Percentiles rank a stretch among this genome's conserved stretches.
phyloP scores from a whole-genome alignment of 805 yeast species.

The Metschnikowia cerradonensis region DNA sequence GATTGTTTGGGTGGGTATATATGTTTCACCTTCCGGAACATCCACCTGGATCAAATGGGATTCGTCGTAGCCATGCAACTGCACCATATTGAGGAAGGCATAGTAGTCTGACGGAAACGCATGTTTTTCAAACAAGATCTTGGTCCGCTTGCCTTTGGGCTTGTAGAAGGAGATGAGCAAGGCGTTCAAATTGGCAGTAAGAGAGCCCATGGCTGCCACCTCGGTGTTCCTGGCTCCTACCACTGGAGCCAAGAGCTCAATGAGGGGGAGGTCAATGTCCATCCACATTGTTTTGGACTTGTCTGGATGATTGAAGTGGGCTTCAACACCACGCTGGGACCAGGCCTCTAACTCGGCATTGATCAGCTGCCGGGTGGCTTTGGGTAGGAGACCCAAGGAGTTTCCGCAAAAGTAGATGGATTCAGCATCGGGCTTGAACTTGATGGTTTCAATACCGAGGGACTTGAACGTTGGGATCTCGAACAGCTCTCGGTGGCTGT shows the following conservation, averaged over 20 bases:
- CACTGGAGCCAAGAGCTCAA: constrained; percentile 63
- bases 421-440: constrained; percentile 13
- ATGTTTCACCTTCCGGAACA: constrained; percentile 57
- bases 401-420: constrained; percentile 81
- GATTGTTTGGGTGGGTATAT: constrained; percentile 61
- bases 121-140: constrained; percentile 77
- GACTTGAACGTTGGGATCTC: constrained; percentile 63
- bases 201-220: constrained; percentile 83
- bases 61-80: constrained; percentile 48
- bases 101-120: constrained; percentile 93
- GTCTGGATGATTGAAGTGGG: constrained; percentile 72
- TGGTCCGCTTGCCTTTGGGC: constrained; percentile 55
- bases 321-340: constrained; percentile 75
- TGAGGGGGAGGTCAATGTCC: constrained; percentile 73
- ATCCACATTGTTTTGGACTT: constrained; percentile 67
- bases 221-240: constrained; percentile 77
- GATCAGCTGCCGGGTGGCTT: constrained; percentile 51
- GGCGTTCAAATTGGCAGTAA: constrained; percentile 78
- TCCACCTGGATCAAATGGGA: constrained; percentile 59
- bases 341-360: constrained; percentile 74
- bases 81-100: constrained; percentile 72
- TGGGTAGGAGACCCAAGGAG: constrained; percentile 90
- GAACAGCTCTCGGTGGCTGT: constrained; percentile 45
- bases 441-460: constrained; percentile 42
- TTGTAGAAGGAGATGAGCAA: constrained; percentile 69